Base-by-base conservation (phyloP, 345 rosid species). In the Draba incana region DNA sequence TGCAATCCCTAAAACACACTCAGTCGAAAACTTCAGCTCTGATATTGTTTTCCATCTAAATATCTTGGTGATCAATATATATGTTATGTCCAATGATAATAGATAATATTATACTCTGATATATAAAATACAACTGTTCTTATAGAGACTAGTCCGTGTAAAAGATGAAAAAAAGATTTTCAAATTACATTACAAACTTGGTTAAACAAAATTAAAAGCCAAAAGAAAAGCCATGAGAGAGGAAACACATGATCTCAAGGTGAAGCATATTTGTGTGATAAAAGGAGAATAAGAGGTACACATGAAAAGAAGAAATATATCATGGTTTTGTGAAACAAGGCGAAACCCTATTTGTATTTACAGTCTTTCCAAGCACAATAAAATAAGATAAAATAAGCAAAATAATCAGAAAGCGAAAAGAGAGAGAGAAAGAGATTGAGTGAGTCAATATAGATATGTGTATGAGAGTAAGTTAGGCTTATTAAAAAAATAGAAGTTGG, bases 291-390 rank as follows among this genome's bases (percentile, higher is more conserved):
- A 25, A 11, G 77, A 60, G 49, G 3, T 15, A 37, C 16, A 69
- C 72, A 52, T 66, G 72, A 74, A 74, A 74, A 66, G 72, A 74
- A 66, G 56, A 66, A 35, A 74, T 14, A 12, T 44, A 67, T 52
- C 44, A 45, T 43, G 62, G 42, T 74, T 74, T 74, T 13, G 51
- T 74, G 68, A 67, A 67, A 74, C 72, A 74, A 60, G 41, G 63
- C 78, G 61, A 74, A 66, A 45, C 63, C 63, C 67, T 66, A 10
- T 39, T 7, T 73, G 55, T 73, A 42, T 50, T 57, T 24, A 65
- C 59, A 56, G 65, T 64, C 45, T 39, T 72, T 51, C 35, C 50
- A 31, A 65, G 54, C 57, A n/a, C 25, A 28, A 35, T 46, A 24
- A 24, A 45, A n/a, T 31, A 38, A 5, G 15, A 31, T 28, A 33